phyloP scores from a whole-genome alignment of 2,329 filamentous ascomycete species.

The Ophiosphaerella herpotricha region DNA sequence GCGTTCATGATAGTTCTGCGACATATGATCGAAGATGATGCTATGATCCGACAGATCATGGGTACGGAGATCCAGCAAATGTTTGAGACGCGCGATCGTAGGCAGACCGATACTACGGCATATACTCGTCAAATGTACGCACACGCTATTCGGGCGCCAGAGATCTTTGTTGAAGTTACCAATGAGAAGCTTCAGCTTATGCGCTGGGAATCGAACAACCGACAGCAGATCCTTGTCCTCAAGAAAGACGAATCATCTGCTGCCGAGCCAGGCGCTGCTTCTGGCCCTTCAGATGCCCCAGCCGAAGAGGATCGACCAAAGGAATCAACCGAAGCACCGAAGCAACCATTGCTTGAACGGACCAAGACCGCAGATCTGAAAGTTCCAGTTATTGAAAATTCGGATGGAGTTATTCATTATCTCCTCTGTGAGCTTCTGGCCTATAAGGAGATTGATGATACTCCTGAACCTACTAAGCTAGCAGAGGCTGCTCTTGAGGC shows the following conservation, averaged over 20 bases:
- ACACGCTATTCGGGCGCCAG: slow-evolving; percentile 78
- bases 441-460: slow-evolving; percentile 91
- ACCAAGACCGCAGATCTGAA: slow-evolving; percentile 74
- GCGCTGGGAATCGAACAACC: slow-evolving; percentile 62
- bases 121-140: slow-evolving; percentile 81
- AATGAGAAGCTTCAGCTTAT: slow-evolving; percentile 80
- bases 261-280: slow-evolving; percentile 12
- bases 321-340: slow-evolving; percentile 36
- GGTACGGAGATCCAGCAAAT: slow-evolving; percentile 81
- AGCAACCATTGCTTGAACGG: slow-evolving; percentile 61
- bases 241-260: slow-evolving; percentile 52
- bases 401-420: slow-evolving; percentile 94
- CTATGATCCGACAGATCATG: slow-evolving; percentile 90
- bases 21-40: slow-evolving; percentile 92
- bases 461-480: slow-evolving; percentile 58
- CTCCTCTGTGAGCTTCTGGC: slow-evolving; percentile 88
- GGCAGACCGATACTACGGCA: slow-evolving; percentile 66
- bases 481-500: slow-evolving; percentile 49
- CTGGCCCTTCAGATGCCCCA: slow-evolving; percentile 29
- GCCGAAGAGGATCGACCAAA: slow-evolving; percentile 44
- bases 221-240: slow-evolving; percentile 58
- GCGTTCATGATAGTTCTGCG: slow-evolving; percentile 85
- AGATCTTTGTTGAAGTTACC: slow-evolving; percentile 84
- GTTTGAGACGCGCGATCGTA: slow-evolving; percentile 63
- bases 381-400: slow-evolving; percentile 83